phyloP scores from a whole-genome alignment of 2,329 filamentous ascomycete species.

The Aureobasidium uvarum region DNA sequence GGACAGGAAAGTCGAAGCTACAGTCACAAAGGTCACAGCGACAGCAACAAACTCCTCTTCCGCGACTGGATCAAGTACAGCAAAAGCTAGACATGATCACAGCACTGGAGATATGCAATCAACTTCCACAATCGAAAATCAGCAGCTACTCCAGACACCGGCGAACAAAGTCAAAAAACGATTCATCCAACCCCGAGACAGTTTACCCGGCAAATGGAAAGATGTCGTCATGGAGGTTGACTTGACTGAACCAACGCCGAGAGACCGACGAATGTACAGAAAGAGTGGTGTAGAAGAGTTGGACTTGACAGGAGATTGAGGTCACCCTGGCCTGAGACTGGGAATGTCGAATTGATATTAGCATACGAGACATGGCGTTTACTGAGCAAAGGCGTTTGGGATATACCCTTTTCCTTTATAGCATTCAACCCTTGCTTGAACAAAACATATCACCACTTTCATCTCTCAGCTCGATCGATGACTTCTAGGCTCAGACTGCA shows the following conservation, averaged over 20 bases:
- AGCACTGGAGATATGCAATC: not conserved
- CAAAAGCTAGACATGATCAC: not conserved
- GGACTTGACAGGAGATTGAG: slow-evolving; percentile 36
- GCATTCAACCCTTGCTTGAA: not conserved
- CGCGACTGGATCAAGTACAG: not conserved
- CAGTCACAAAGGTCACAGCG: not conserved
- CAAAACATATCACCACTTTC: too few relatives aligned
- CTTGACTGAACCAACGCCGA: slow-evolving; percentile 16
- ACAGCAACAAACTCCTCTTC: not conserved
- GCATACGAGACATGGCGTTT: not conserved
- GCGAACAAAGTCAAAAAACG: slow-evolving; percentile 30
- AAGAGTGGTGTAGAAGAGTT: slow-evolving; percentile 40
- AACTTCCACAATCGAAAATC: not conserved
- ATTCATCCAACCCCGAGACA: slow-evolving; percentile 36
- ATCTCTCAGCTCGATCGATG: too few relatives aligned
- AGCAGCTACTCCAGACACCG: not conserved
- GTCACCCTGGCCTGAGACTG: too few relatives aligned
- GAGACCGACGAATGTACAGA: slow-evolving; percentile 32
- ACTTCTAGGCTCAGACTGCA: too few relatives aligned
- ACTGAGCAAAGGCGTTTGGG: not conserved
- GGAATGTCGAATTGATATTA: too few relatives aligned
- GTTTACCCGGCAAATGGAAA: slow-evolving; percentile 39
- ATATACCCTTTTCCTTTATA: slow-evolving; percentile 13
- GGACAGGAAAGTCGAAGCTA: not conserved
- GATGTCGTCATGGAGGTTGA: slow-evolving; percentile 35